phyloP scores from a whole-genome alignment of 768 basidiomycete genomes.

The Daedalea quercina region DNA sequence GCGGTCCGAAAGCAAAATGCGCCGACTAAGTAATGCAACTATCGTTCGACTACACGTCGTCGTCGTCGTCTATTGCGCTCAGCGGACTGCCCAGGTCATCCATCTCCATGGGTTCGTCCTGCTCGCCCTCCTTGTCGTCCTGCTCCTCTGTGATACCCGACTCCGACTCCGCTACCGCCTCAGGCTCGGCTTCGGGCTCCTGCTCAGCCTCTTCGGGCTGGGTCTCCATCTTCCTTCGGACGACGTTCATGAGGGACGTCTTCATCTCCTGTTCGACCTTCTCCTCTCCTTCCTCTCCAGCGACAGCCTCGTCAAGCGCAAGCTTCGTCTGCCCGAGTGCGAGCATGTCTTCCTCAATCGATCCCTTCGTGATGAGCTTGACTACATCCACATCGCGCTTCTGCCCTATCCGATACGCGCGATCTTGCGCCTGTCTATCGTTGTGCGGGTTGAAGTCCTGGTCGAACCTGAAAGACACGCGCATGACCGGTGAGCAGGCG shows the following conservation, averaged over 20 bases:
- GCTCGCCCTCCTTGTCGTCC: neutral
- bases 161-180: neutral
- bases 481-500: neutral
- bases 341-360: slow-evolving; percentile 96
- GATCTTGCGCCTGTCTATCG: slow-evolving; percentile 95
- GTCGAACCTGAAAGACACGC: slow-evolving; percentile 65
- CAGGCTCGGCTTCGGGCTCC: slow-evolving; percentile 10
- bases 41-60: neutral
- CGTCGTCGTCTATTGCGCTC: slow-evolving; percentile 4
- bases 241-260: slow-evolving; percentile 75
- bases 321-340: slow-evolving; percentile 85
- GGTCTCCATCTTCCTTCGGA: slow-evolving; percentile 72
- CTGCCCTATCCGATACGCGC: slow-evolving; percentile 95
- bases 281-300: slow-evolving; percentile 60
- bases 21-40: neutral
- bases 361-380: slow-evolving; percentile 85
- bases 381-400: slow-evolving; percentile 91
- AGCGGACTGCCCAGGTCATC: slow-evolving; percentile 4
- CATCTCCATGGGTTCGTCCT: neutral
- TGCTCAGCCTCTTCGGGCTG: slow-evolving; percentile 32
- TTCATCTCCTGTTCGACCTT: slow-evolving; percentile 73
- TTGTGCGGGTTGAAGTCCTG: slow-evolving; percentile 99
- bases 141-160: neutral
- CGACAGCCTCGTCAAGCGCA: slow-evolving; percentile 89
- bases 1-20: neutral